These are phyloP conservation scores for Sordariomycetes sp. DNA, from an alignment of 2,329 filamentous ascomycete species.

Conservation along the genomic window DNA sequence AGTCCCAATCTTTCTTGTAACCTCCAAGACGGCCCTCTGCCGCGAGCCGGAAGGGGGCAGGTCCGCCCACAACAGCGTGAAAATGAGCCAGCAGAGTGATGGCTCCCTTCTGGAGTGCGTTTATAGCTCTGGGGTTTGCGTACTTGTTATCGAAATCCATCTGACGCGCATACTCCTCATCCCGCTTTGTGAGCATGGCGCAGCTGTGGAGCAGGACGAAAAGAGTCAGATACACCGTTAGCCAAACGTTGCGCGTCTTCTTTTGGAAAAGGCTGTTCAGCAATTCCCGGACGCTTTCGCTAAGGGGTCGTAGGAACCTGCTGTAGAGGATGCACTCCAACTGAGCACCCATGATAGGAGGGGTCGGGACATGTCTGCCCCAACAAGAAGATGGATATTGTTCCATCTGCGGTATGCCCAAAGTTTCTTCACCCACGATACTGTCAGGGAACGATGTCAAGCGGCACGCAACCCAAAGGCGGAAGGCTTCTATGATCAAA, in stretches of 20 bases:
- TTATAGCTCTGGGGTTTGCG: constrained; percentile 1
- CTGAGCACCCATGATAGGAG: constrained; percentile 5
- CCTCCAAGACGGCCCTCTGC: background rate
- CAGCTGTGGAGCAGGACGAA: constrained; percentile 6
- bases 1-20: background rate
- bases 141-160: background rate
- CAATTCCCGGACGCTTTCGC: background rate
- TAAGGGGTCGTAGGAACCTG: background rate
- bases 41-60: background rate
- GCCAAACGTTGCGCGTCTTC: background rate
- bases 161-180: constrained; percentile 4
- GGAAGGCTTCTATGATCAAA: background rate
- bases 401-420: background rate
- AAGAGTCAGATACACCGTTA: constrained; percentile 2
- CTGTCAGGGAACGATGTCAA: constrained; percentile 3
- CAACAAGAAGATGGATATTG: background rate
- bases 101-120: background rate
- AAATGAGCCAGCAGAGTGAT: constrained; percentile 3
- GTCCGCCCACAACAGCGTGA: background rate
- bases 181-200: constrained; percentile 1
- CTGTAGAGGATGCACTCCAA: constrained; percentile 5
- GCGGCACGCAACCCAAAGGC: constrained; percentile 2
- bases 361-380: background rate
- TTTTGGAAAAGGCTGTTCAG: background rate
- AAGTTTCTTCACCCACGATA: background rate